Evolutionary conservation across 257 asterid species (phyloP).

Genomic region (Solanum corneliomulleri): DNA sequence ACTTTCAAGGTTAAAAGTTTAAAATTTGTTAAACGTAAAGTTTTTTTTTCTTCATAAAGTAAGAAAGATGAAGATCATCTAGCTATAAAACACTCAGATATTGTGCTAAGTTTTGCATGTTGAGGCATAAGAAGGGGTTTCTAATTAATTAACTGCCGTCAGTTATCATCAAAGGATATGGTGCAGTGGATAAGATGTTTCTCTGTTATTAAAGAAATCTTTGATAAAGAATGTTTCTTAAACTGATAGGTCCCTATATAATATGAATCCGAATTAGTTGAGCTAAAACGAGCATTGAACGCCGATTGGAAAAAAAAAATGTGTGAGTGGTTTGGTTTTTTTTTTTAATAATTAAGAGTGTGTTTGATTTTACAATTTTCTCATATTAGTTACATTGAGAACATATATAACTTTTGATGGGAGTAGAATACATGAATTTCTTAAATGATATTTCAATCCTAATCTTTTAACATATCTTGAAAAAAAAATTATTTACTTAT

Average conservation of each 20-base stretch:
- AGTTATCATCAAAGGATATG: neutral
- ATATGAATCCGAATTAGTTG: too few relatives aligned
- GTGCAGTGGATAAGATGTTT: fast-evolving
- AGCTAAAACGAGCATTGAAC: too few relatives aligned
- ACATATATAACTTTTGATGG: too few relatives aligned
- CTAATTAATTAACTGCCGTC: too few relatives aligned
- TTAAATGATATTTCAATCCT: neutral
- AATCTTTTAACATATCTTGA: neutral
- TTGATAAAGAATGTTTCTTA: neutral
- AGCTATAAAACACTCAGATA: neutral
- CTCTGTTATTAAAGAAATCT: too few relatives aligned
- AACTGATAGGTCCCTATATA: neutral
- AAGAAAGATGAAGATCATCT: neutral
- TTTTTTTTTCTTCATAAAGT: neutral
- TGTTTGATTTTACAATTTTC: neutral
- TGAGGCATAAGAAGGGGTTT: neutral
- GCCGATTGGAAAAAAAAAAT: too few relatives aligned
- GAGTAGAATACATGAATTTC: neutral
- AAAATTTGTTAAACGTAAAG: too few relatives aligned
- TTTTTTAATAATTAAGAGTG: too few relatives aligned
- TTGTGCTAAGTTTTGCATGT: neutral
- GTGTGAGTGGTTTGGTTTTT: too few relatives aligned
- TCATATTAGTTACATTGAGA: neutral
- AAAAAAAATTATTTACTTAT: too few relatives aligned
- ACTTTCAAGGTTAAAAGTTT: neutral